These are phyloP conservation scores for Clitoria ternatea DNA, from an alignment of 306 rosid genomes.

Conservation along the genomic window DNA sequence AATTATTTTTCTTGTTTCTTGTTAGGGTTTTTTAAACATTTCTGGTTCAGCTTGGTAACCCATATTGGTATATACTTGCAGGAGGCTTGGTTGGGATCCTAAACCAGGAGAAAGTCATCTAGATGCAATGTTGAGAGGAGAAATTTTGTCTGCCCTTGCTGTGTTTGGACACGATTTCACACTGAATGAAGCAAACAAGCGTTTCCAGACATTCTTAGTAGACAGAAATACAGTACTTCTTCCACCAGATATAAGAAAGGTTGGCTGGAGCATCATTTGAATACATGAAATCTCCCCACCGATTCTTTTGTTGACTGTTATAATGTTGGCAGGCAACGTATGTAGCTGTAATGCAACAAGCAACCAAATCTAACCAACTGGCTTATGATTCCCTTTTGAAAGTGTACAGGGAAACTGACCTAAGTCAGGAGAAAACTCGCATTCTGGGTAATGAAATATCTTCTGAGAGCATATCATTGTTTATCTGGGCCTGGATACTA, in stretches of 20 bases:
- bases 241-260: conserved; percentile 91
- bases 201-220: conserved; percentile 66
- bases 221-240: conserved; percentile 79
- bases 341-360: conserved; percentile 70
- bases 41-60: neutral
- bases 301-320: conserved; percentile 22
- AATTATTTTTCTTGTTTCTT: conserved; percentile 27
- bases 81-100: conserved; percentile 97
- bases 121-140: conserved; percentile 96
- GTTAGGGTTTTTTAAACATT: conserved; percentile 23
- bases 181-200: conserved; percentile 71
- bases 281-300: neutral
- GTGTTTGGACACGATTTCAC: conserved; percentile 67
- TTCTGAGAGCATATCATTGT: neutral
- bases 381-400: conserved; percentile 75
- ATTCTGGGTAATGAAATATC: conserved; percentile 54
- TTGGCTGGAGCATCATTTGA: conserved; percentile 30
- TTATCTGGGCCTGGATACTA: conserved; percentile 9
- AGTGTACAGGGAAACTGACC: conserved; percentile 77
- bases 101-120: conserved; percentile 53
- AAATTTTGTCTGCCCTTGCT: conserved; percentile 77
- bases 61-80: conserved; percentile 31
- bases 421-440: conserved; percentile 89
- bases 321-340: conserved; percentile 71
- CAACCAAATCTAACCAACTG: conserved; percentile 46